Conservation (phyloP, 2,329 filamentous ascomycete species). For the Emergomyces orientalis region DNA sequence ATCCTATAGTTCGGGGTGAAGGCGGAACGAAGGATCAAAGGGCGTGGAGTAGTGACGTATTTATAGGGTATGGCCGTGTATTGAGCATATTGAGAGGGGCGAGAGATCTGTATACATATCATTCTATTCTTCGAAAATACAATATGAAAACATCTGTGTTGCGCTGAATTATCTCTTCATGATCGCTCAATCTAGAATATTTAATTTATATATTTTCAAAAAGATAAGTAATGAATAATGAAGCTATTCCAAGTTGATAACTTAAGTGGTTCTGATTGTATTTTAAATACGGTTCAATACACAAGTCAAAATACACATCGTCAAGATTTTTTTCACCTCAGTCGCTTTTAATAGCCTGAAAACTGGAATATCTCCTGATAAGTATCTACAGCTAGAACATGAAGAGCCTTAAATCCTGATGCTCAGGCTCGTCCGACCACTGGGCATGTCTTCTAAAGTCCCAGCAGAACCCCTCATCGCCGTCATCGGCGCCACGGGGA, state of each 20-base stretch:
- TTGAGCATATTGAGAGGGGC: not conserved
- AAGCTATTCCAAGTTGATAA: not conserved
- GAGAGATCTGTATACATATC: not conserved
- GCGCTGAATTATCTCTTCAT: not conserved
- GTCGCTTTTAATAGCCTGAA: not conserved
- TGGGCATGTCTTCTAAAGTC: slow-evolving; percentile 15
- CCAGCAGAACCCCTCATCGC: slow-evolving; percentile 57
- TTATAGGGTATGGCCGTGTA: not conserved
- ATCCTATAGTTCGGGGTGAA: not conserved
- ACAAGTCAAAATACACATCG: not conserved
- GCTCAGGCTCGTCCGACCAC: slow-evolving; percentile 5
- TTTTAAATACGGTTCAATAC: not conserved
- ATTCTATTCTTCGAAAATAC: not conserved
- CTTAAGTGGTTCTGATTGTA: not conserved
- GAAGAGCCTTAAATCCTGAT: slow-evolving; percentile 1
- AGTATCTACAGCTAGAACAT: not conserved
- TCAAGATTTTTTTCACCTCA: not conserved
- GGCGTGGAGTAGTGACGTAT: not conserved
- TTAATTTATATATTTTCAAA: not conserved
- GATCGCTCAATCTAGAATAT: not conserved
- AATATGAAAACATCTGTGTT: not conserved
- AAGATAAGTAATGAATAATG: not conserved
- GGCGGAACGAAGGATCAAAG: not conserved
- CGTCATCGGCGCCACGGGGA: slow-evolving; percentile 82
- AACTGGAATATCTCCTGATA: not conserved